A percentile compares a stretch with the other conserved stretches of the same genome.
These are phyloP conservation scores for Staphylotrichum tortipilum DNA, from an alignment of 495 filamentous ascomycete species.

Conservation along the genomic window DNA sequence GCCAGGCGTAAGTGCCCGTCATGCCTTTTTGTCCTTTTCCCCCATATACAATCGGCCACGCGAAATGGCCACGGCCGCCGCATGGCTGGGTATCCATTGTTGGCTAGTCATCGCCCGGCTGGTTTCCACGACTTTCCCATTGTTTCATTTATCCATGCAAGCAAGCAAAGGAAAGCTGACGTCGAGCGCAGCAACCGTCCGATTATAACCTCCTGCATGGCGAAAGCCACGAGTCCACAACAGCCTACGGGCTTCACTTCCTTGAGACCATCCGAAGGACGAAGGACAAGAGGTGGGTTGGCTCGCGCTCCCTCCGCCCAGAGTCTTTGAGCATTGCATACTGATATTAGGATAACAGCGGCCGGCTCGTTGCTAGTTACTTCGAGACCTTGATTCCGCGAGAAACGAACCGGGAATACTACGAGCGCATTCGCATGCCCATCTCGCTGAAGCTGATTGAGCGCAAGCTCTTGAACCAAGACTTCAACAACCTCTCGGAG, in stretches of 20 bases:
- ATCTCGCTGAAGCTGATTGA: slow-evolving; percentile 70
- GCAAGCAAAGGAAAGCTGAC: slow-evolving; percentile 10
- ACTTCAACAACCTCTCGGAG: slow-evolving; percentile 53
- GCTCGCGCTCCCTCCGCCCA: background rate
- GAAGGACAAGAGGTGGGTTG: slow-evolving; percentile 60
- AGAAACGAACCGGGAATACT: slow-evolving; percentile 61
- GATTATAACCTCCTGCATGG: slow-evolving; percentile 35
- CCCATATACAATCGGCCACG: too few species aligned
- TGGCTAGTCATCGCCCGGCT: too few species aligned
- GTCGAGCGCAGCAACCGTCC: slow-evolving; percentile 14
- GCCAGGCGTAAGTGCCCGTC: slow-evolving; percentile 30
- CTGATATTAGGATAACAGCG: slow-evolving; percentile 37
- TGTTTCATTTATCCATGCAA: too few species aligned
- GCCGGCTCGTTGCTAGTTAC: slow-evolving; percentile 57
- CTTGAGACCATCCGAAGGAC: slow-evolving; percentile 56
- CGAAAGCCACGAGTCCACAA: slow-evolving; percentile 56
- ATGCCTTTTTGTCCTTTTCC: too few species aligned
- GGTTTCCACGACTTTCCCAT: too few species aligned
- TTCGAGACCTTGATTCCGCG: slow-evolving; percentile 62
- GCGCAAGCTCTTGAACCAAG: slow-evolving; percentile 52
- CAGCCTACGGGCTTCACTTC: slow-evolving; percentile 55
- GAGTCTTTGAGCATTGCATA: background rate
- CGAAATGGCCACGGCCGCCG: too few species aligned
- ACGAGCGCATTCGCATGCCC: slow-evolving; percentile 59
- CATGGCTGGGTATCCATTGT: too few species aligned